Evolutionary conservation across 1,284 basidiomycete genomes (phyloP).

Genomic region (Exobasidium rhododendri): DNA sequence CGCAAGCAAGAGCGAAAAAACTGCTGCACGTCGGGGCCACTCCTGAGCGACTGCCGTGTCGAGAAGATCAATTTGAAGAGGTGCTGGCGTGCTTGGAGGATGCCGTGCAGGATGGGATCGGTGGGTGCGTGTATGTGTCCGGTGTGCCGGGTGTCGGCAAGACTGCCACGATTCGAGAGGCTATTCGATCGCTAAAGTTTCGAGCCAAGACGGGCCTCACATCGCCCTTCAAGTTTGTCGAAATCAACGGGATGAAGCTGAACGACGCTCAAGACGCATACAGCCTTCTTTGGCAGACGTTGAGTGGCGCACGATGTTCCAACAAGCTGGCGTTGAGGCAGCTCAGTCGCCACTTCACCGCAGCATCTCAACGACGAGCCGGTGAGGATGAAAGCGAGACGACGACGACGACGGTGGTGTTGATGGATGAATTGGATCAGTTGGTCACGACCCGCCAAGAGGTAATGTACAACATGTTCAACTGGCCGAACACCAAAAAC

Average conservation of each 20-base stretch:
- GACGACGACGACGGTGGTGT: conserved; percentile 68
- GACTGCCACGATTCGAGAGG: conserved; percentile 86
- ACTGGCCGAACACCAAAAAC: conserved; percentile 87
- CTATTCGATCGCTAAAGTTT: conserved; percentile 65
- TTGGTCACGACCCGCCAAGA: conserved; percentile 93
- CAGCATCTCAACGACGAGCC: conserved; percentile 19
- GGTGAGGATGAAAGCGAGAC: conserved; percentile 15
- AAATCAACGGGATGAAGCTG: conserved; percentile 87
- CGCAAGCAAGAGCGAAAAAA: conserved; percentile 42
- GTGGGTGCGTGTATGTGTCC: conserved; percentile 93
- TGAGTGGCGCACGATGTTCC: conserved; percentile 17
- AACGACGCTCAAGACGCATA: conserved; percentile 49
- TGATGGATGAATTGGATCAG: conserved; percentile 98
- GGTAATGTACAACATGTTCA: conserved; percentile 99
- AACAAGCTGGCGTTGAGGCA: conserved; percentile 40
- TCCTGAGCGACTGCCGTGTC: conserved; percentile 83
- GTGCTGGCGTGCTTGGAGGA: conserved; percentile 77
- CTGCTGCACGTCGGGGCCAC: conserved; percentile 88
- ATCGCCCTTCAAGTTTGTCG: conserved; percentile 90
- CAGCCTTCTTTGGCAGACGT: conserved; percentile 45
- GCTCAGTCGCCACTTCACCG: conserved; percentile 37
- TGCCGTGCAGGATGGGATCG: conserved; percentile 83
- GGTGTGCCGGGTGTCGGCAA: conserved; percentile 89
- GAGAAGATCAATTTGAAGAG: conserved; percentile 79
- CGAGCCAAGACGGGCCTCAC: conserved; percentile 65